phyloP scores from a whole-genome alignment of 2,329 filamentous ascomycete species.

The Sphaerulina musiva region DNA sequence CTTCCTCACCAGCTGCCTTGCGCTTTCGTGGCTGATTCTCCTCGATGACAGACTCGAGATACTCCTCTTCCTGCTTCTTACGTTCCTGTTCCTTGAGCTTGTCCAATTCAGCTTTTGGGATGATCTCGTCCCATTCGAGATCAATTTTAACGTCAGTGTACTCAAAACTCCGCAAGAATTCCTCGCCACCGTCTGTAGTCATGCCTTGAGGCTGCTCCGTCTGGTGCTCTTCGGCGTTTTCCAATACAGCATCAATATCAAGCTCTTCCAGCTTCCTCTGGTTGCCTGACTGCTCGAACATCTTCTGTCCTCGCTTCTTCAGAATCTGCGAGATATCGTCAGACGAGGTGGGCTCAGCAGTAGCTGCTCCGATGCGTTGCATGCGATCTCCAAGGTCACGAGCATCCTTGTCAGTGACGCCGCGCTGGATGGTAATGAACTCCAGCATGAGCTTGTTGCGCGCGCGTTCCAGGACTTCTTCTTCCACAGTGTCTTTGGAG shows the following conservation, averaged over 20 bases:
- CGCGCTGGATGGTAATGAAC: slow-evolving; percentile 93
- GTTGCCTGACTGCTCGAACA: slow-evolving; percentile 97
- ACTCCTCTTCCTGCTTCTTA: slow-evolving; percentile 72
- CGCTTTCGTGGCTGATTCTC: slow-evolving; percentile 75
- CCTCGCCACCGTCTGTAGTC: slow-evolving; percentile 91
- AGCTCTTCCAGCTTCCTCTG: slow-evolving; percentile 94
- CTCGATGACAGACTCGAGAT: slow-evolving; percentile 73
- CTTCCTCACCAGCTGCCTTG: slow-evolving; percentile 58
- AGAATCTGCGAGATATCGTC: slow-evolving; percentile 95
- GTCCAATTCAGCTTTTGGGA: slow-evolving; percentile 85
- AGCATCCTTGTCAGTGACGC: slow-evolving; percentile 87
- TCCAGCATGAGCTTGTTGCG: slow-evolving; percentile 96
- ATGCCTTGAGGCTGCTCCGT: slow-evolving; percentile 93
- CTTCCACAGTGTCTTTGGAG: slow-evolving; percentile 96
- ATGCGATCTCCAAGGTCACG: slow-evolving; percentile 79
- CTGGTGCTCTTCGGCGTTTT: slow-evolving; percentile 94
- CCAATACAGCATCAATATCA: slow-evolving; percentile 93
- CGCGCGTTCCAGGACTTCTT: slow-evolving; percentile 91
- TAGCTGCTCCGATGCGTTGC: slow-evolving; percentile 50
- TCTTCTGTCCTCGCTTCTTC: slow-evolving; percentile 96
- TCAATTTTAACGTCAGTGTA: slow-evolving; percentile 97
- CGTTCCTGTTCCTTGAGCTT: slow-evolving; percentile 86
- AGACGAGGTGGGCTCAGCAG: slow-evolving; percentile 76
- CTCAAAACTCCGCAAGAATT: slow-evolving; percentile 82
- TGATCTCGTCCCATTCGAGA: slow-evolving; percentile 97